phyloP scores from a whole-genome alignment of 768 basidiomycete genomes.

The Trametes cubensis region DNA sequence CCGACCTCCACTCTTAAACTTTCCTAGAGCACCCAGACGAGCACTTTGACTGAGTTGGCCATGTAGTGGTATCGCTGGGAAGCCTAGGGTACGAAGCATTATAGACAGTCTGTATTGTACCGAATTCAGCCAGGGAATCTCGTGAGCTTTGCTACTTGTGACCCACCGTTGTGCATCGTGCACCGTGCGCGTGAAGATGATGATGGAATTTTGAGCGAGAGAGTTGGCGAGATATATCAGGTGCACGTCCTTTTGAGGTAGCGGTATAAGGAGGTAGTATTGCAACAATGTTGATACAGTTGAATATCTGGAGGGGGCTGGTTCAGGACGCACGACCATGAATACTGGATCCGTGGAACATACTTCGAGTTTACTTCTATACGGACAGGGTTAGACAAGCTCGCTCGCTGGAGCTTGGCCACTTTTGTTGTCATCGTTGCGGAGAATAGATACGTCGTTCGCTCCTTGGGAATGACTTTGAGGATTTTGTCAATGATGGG shows the following conservation, averaged over 20 bases:
- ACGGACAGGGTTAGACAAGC: constrained; percentile 88
- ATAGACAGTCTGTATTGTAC: constrained; percentile 67
- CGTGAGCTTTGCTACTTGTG: not conserved
- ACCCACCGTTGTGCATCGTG: constrained; percentile 83
- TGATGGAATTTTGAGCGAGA: constrained; percentile 89
- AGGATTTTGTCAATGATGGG: constrained; percentile 95
- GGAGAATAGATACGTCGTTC: constrained; percentile 95
- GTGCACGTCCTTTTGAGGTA: constrained; percentile 89
- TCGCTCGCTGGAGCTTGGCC: constrained; percentile 92
- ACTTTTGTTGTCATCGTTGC: constrained; percentile 99
- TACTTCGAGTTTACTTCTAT: constrained; percentile 94
- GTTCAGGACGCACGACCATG: not conserved
- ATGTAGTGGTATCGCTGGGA: constrained; percentile 94
- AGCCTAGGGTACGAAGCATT: constrained; percentile 86
- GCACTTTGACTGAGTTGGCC: constrained; percentile 94
- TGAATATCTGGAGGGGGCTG: constrained; percentile 68
- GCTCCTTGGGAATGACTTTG: constrained; percentile 90
- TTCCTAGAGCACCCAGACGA: constrained; percentile 87
- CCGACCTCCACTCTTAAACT: constrained; percentile 94
- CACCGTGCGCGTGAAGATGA: constrained; percentile 95
- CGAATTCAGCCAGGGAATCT: not conserved
- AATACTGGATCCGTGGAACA: constrained; percentile 30
- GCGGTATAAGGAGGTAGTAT: constrained; percentile 92
- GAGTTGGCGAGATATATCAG: constrained; percentile 88
- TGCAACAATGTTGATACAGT: constrained; percentile 95